Evolutionary conservation across 495 filamentous ascomycete species (phyloP).

Genomic region (Lepidopterella palustris): DNA sequence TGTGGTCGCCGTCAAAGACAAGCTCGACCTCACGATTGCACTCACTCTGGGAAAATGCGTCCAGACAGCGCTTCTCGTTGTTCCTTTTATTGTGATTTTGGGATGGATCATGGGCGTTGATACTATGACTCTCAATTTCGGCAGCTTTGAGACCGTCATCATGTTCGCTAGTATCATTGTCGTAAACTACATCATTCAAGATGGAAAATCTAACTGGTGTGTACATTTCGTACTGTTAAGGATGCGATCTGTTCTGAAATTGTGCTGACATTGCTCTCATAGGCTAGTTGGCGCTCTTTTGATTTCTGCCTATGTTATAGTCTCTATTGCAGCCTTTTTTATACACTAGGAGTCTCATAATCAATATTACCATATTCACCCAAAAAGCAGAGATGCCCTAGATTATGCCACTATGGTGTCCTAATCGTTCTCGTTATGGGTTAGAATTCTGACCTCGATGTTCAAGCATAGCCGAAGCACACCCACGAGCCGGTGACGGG

Average conservation of each 20-base stretch:
- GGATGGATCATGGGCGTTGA: constrained; percentile 29
- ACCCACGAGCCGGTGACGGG: too few relatives aligned
- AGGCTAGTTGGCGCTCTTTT: background rate
- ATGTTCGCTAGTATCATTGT: constrained; percentile 30
- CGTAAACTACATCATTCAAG: constrained; percentile 32
- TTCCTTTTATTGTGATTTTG: constrained; percentile 32
- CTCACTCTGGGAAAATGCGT: constrained; percentile 31
- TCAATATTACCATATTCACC: too few relatives aligned
- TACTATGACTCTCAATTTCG: constrained; percentile 29
- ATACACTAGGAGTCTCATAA: background rate
- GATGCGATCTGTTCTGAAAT: background rate
- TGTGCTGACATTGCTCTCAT: background rate
- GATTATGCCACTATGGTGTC: too few relatives aligned
- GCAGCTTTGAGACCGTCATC: constrained; percentile 28
- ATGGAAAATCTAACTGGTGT: constrained; percentile 12
- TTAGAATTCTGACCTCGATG: too few relatives aligned
- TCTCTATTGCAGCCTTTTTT: background rate
- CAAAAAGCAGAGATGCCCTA: too few relatives aligned
- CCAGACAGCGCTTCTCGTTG: constrained; percentile 21
- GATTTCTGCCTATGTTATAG: background rate
- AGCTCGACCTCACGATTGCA: constrained; percentile 34
- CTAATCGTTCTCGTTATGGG: too few relatives aligned
- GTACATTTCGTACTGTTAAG: background rate
- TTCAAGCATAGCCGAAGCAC: too few relatives aligned
- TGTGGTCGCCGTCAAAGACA: constrained; percentile 32